Evolutionary conservation across 805 yeast genomes (phyloP).

Genomic region (Grigorovia transvaalensis): DNA sequence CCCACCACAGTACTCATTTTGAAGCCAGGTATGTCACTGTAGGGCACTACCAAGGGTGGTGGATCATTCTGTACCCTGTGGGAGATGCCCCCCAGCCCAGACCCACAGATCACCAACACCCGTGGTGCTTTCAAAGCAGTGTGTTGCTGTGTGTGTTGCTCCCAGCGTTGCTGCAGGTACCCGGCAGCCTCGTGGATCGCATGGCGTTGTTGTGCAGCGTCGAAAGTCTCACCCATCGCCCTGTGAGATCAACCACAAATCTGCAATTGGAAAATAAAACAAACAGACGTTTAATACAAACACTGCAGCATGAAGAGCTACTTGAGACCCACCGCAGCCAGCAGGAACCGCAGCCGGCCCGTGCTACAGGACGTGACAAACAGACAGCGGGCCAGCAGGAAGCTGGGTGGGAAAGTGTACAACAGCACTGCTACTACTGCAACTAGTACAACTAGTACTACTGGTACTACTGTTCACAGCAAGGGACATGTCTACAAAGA

Average conservation of each 20-base stretch:
- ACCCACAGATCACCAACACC: constrained; percentile 81
- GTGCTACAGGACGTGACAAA: constrained; percentile 17
- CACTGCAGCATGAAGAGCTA: constrained; percentile 2
- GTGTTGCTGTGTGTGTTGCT: too few relatives aligned
- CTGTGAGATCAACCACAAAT: not conserved
- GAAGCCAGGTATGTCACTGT: constrained; percentile 70
- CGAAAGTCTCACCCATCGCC: not conserved
- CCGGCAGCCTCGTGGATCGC: not conserved
- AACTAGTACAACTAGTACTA: too few relatives aligned
- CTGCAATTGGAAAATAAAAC: not conserved
- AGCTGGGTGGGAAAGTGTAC: not conserved
- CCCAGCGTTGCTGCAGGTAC: not conserved
- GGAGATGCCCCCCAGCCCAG: constrained; percentile 86
- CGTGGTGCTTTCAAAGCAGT: constrained; percentile 34
- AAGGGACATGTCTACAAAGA: not conserved
- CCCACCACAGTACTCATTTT: constrained; percentile 78
- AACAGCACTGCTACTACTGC: not conserved
- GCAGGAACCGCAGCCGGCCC: constrained; percentile 4
- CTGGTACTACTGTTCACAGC: too few relatives aligned
- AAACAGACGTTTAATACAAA: too few relatives aligned
- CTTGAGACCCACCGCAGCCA: constrained; percentile 5
- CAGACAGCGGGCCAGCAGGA: not conserved
- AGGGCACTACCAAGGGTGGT: constrained; percentile 44
- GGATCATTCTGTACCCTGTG: constrained; percentile 30
- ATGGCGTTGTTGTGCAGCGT: not conserved